Percentiles rank a stretch among this genome's conserved stretches.
Evolutionary conservation across 2,329 filamentous ascomycete genomes (phyloP).

Genomic region (Colletotrichum chlorophyti): DNA sequence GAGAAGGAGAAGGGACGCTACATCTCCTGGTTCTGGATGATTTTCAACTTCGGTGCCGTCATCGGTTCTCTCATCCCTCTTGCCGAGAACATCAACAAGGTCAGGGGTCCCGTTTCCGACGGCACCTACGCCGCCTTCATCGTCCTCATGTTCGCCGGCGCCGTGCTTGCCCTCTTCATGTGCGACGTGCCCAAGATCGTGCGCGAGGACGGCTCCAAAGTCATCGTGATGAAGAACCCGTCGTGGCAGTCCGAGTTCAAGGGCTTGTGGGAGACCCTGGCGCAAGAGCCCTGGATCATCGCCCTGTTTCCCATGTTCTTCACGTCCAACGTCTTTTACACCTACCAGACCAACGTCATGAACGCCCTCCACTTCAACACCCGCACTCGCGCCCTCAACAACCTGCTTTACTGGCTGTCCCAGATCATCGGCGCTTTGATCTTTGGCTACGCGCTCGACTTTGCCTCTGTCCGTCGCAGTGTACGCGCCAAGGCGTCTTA

Average conservation of each 20-base stretch:
- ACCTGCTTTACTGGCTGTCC: slow-evolving; percentile 77
- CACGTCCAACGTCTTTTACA: slow-evolving; percentile 84
- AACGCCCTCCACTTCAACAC: slow-evolving; percentile 76
- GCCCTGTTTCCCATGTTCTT: slow-evolving; percentile 85
- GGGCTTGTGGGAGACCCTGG: slow-evolving; percentile 77
- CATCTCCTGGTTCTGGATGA: slow-evolving; percentile 92
- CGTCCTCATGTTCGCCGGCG: slow-evolving; percentile 79
- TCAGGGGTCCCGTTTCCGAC: slow-evolving; percentile 62
- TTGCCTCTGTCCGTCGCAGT: slow-evolving; percentile 63
- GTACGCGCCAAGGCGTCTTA: slow-evolving; percentile 72
- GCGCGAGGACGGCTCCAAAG: slow-evolving; percentile 77
- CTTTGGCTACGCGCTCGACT: slow-evolving; percentile 76
- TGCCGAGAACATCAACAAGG: slow-evolving; percentile 72
- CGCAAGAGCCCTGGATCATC: slow-evolving; percentile 74
- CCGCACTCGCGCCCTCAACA: slow-evolving; percentile 79
- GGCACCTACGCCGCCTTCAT: slow-evolving; percentile 91
- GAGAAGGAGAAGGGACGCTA: slow-evolving; percentile 86
- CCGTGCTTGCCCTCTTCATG: slow-evolving; percentile 71
- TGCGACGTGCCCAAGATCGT: slow-evolving; percentile 75
- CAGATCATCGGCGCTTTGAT: slow-evolving; percentile 80
- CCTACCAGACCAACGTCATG: slow-evolving; percentile 75
- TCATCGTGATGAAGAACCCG: slow-evolving; percentile 91
- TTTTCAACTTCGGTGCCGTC: slow-evolving; percentile 91
- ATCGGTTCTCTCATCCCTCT: slow-evolving; percentile 83
- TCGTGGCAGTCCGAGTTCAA: slow-evolving; percentile 81